These are phyloP conservation scores for Ramularia endophylla DNA, from an alignment of 2,329 filamentous ascomycete species.

Conservation along the genomic window DNA sequence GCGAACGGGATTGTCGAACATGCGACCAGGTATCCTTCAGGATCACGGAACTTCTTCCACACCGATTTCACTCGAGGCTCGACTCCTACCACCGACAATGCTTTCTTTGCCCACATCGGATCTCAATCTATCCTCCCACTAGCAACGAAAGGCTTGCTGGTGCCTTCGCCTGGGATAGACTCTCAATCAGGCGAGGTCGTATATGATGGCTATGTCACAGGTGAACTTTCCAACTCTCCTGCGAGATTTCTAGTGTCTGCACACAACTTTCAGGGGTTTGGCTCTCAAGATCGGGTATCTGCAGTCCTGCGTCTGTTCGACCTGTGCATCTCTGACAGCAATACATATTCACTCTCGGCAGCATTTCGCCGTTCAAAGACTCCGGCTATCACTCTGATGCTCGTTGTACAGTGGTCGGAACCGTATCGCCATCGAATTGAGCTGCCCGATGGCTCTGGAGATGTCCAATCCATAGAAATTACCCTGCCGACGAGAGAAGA, in stretches of 20 bases:
- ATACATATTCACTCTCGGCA: not conserved
- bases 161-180: too few relatives aligned
- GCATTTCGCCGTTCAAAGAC: not conserved
- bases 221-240: not conserved
- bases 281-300: not conserved
- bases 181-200: not conserved
- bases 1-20: constrained; percentile 27
- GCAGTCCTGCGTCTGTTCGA: not conserved
- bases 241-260: not conserved
- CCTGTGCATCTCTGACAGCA: not conserved
- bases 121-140: not conserved
- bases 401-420: too few relatives aligned
- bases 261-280: not conserved
- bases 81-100: not conserved
- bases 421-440: too few relatives aligned
- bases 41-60: constrained; percentile 34
- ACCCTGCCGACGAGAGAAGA: not conserved
- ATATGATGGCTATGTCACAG: not conserved
- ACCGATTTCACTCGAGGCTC: constrained; percentile 32
- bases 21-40: constrained; percentile 29
- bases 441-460: too few relatives aligned
- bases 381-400: too few relatives aligned
- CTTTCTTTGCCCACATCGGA: not conserved
- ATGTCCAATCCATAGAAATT: too few relatives aligned
- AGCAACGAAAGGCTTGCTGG: not conserved